Percentiles rank a stretch among this genome's conserved stretches.
Evolutionary conservation across 2,329 filamentous ascomycete species (phyloP).

Genomic region (Lachnellula occidentalis): DNA sequence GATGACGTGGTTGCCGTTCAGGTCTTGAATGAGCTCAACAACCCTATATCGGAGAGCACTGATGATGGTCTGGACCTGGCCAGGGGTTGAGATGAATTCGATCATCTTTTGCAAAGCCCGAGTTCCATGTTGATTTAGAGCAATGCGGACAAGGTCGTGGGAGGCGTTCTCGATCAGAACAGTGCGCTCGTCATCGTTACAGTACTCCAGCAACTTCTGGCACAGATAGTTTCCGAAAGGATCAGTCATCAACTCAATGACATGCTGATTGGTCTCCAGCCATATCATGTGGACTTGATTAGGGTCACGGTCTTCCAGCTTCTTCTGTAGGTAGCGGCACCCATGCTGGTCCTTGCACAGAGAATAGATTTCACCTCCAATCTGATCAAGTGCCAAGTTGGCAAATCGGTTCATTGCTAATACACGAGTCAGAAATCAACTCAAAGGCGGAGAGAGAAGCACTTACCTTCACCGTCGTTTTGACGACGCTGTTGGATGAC

Average conservation of each 20-base stretch:
- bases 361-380: slow-evolving; percentile 77
- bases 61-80: slow-evolving; percentile 85
- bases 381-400: slow-evolving; percentile 74
- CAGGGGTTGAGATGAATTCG: slow-evolving; percentile 81
- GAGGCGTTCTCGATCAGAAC: slow-evolving; percentile 86
- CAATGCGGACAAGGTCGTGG: slow-evolving; percentile 83
- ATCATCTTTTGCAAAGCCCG: slow-evolving; percentile 99
- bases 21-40: slow-evolving; percentile 90
- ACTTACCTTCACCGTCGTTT: slow-evolving; percentile 64
- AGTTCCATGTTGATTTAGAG: slow-evolving; percentile 94
- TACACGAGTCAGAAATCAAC: slow-evolving; percentile 12
- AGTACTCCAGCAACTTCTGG: slow-evolving; percentile 95
- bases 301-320: slow-evolving; percentile 82
- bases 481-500: slow-evolving; percentile 71
- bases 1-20: slow-evolving; percentile 98
- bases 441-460: neutral
- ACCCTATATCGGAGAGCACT: slow-evolving; percentile 76
- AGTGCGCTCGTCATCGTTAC: slow-evolving; percentile 91
- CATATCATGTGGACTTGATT: slow-evolving; percentile 91
- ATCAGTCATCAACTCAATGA: slow-evolving; percentile 97
- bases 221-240: slow-evolving; percentile 99
- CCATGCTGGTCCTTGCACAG: slow-evolving; percentile 98
- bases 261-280: slow-evolving; percentile 85
- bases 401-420: slow-evolving; percentile 72
- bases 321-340: slow-evolving; percentile 94